Evolutionary conservation across 2,329 filamentous ascomycete genomes (phyloP).

Genomic region (Erysiphe neolycopersici): DNA sequence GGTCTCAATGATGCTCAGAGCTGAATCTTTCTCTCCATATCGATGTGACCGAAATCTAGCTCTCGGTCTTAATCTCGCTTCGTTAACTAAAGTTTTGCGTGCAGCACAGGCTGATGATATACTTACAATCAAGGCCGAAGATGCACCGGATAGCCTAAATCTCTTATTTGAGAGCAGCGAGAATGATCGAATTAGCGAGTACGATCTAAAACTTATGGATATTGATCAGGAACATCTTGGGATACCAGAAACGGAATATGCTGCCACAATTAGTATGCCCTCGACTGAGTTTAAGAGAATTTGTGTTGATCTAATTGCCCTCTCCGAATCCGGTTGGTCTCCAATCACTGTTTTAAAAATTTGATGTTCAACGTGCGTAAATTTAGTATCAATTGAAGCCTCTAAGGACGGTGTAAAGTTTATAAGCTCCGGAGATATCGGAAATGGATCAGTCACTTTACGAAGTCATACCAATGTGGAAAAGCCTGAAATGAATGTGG

Average conservation of each 20-base stretch:
- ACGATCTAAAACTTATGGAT: conserved; percentile 99
- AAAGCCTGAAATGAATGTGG: conserved; percentile 61
- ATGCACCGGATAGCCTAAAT: conserved; percentile 86
- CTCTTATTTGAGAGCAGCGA: conserved; percentile 77
- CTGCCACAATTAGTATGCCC: conserved; percentile 73
- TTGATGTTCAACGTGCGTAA: neutral
- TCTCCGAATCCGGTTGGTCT: conserved; percentile 78
- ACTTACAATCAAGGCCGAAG: conserved; percentile 89
- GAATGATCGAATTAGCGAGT: conserved; percentile 85
- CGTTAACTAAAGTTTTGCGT: conserved; percentile 88
- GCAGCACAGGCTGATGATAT: conserved; percentile 86
- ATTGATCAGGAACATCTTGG: conserved; percentile 99
- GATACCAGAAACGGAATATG: conserved; percentile 97
- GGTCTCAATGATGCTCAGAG: conserved; percentile 95
- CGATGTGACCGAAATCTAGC: conserved; percentile 98
- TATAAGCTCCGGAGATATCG: conserved; percentile 77
- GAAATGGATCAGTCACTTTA: conserved; percentile 78
- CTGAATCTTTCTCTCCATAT: conserved; percentile 81
- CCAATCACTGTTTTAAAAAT: neutral
- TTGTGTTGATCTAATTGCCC: conserved; percentile 66
- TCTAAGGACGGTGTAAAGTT: conserved; percentile 96
- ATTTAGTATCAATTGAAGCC: conserved; percentile 71
- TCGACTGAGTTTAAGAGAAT: conserved; percentile 80
- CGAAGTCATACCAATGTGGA: conserved; percentile 73
- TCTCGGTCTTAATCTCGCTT: conserved; percentile 87